Evolutionary conservation across 108 stramenopile genomes (phyloP), one percentile per base, ranked within the genome.

Genomic region (Aurantiochytrium sp.): DNA sequence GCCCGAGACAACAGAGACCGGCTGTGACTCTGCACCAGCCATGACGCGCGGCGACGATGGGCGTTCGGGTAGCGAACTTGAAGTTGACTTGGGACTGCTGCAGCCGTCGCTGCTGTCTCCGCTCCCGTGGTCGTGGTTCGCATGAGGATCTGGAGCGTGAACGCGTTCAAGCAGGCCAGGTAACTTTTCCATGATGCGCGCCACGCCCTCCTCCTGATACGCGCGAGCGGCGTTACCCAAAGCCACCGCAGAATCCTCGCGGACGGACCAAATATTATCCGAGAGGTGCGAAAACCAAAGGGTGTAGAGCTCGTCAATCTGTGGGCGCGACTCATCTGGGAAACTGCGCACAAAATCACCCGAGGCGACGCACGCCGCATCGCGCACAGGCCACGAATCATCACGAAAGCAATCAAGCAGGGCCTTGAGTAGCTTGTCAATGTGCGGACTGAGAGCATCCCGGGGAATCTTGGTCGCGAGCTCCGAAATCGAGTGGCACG

Each of bases 321-420:
- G 95, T 5, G 96, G 93, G 18, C 90, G 92, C 88, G 96, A 97
- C 64, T 97, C 96, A 89, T 97, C 96, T 0, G 96, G 96, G 90
- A 95, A 96, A 10, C 95, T 95, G 23, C 92, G 89, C 83, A 95
- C 96, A 72, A 97, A 97, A 19, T 93, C 95, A 5, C 98, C 98
- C 89, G 96, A 97, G 21, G 98, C 97, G 72, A 98, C 92, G 89
- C 97, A 98, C 28, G 98, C 97, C 92, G 97, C 97, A 88, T 98
- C 98, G 49, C 98, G 96, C 58, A 98, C 98, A 14, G 98, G 98
- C 98, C 98, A 98, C 43, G 96, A 96, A 88, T 98, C 98, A 88
- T 98, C 98, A 88, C 96, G 96, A 90, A 98, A 98, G 93, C 98
- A 98, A 94, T 97, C 97, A 53, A 97, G 89, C n/a, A 98, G 92